These are phyloP conservation scores for Calocybe cyanea DNA, from an alignment of 768 basidiomycete species.

Conservation along the genomic window DNA sequence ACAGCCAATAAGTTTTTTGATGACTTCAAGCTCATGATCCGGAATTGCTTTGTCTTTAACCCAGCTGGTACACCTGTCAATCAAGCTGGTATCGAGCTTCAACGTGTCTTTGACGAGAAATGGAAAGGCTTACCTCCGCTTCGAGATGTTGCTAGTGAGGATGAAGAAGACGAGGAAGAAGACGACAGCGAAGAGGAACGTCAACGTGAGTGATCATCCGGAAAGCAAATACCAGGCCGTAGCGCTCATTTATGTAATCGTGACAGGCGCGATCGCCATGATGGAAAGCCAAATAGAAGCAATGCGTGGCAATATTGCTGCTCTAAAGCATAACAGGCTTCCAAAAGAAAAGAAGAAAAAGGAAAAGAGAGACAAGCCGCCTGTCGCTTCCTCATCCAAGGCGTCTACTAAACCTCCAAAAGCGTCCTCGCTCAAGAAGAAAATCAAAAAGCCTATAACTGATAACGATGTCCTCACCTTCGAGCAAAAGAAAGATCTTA, in stretches of 20 bases:
- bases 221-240: too few relatives aligned
- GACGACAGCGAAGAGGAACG: constrained; percentile 67
- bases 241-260: constrained; percentile 16
- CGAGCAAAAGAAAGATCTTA: constrained; percentile 97
- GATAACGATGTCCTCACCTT: constrained; percentile 87
- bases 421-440: constrained; percentile 48
- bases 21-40: constrained; percentile 93
- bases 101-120: constrained; percentile 88
- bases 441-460: constrained; percentile 59
- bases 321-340: constrained; percentile 50
- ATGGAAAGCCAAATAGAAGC: constrained; percentile 83
- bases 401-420: constrained; percentile 47
- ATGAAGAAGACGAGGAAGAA: constrained; percentile 66
- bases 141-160: constrained; percentile 50
- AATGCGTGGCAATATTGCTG: constrained; percentile 66
- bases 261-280: constrained; percentile 61
- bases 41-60: constrained; percentile 92
- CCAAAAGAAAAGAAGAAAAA: constrained; percentile 71
- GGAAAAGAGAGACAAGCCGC: constrained; percentile 52
- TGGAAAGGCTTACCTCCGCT: constrained; percentile 76
- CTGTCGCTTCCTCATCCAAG: constrained; percentile 66
- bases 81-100: constrained; percentile 79
- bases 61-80: constrained; percentile 85
- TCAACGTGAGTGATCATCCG: constrained; percentile 46
- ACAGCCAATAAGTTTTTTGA: constrained; percentile 79